phyloP scores from a whole-genome alignment of 495 filamentous ascomycete genomes.

The Aspergillus avenaceus region DNA sequence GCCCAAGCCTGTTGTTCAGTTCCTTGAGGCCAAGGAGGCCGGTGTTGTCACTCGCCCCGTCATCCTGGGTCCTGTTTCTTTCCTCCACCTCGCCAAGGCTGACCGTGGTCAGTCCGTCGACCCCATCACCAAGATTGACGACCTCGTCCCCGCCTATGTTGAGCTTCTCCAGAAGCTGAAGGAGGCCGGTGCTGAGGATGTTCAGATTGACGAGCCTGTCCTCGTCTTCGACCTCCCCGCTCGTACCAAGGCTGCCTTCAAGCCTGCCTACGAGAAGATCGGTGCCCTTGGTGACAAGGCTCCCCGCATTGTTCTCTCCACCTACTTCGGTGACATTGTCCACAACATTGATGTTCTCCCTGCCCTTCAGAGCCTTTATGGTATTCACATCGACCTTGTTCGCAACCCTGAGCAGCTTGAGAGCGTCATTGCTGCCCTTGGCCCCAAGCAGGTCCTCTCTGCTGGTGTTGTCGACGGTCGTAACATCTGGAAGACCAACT shows the following conservation, averaged over 20 bases:
- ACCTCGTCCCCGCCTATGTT: constrained; percentile 87
- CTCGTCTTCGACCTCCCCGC: constrained; percentile 87
- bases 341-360: constrained; percentile 93
- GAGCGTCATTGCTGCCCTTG: constrained; percentile 68
- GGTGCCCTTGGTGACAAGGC: constrained; percentile 67
- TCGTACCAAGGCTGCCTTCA: constrained; percentile 94
- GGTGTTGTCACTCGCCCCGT: constrained; percentile 91
- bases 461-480: constrained; percentile 94
- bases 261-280: constrained; percentile 90
- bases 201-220: constrained; percentile 96
- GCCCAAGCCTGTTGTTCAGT: constrained; percentile 92
- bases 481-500: constrained; percentile 99
- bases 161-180: constrained; percentile 89
- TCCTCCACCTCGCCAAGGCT: constrained; percentile 93
- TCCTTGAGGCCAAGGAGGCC: constrained; percentile 94
- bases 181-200: constrained; percentile 85
- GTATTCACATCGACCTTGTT: constrained; percentile 91
- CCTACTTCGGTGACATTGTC: constrained; percentile 98
- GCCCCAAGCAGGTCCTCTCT: constrained; percentile 83
- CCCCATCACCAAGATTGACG: constrained; percentile 86
- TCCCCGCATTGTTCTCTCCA: constrained; percentile 80
- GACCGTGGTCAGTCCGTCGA: constrained; percentile 88
- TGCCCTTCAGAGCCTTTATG: constrained; percentile 63
- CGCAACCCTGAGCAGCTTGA: constrained; percentile 96
- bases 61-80: constrained; percentile 91